Evolutionary conservation across 441 rosid genomes (phyloP), one percentile per base, ranked within the genome.

Genomic region (Viola pubescens): DNA sequence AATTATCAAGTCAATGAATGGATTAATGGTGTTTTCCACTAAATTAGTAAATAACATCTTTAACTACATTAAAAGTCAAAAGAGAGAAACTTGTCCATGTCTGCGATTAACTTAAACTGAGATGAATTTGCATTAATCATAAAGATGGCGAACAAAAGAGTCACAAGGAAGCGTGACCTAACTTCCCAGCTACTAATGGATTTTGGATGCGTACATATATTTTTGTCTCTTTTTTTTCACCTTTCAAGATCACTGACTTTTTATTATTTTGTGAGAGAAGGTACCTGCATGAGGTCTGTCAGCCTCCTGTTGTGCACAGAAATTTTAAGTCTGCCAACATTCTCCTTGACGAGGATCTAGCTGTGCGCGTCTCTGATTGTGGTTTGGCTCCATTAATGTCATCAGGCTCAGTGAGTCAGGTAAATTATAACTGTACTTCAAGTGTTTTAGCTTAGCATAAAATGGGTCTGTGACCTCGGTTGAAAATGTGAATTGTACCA

Each of bases 211-310:
- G 45, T 41, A 16, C 4, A n/a, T 26, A 11, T 6, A 14, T 14
- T 1, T 26, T 5, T 3, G 11, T 5, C 5, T 16, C 2, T 39
- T 1, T 26, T 54, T 12, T 54, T 38, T 38, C 12, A 58, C 59
- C 48, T 13, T 6, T 56, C 37, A 16, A 13, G 43, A 48, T 6
- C 49, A 44, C 63, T 72, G 54, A 76, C 61, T 50, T 62, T 69
- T 13, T 69, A 26, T 26, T 55, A 16, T 69, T 68, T 48, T 49
- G 14, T 69, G 54, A 59, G 62, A 48, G 56, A 61, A 94, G 99
- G 87, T 91, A 88, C 73, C 72, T 91, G 83, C 99, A 94, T 52
- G 99, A 91, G 80, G 68, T 84, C 69, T 94, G 98, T 70, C 87
- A 85, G 63, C 98, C 99, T 54, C 87, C 89, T 50, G 65, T 94